A percentile compares a stretch with the other conserved stretches of the same genome.
These are phyloP conservation scores for Penicillium steckii DNA, from an alignment of 495 filamentous ascomycete species.

Conservation along the genomic window DNA sequence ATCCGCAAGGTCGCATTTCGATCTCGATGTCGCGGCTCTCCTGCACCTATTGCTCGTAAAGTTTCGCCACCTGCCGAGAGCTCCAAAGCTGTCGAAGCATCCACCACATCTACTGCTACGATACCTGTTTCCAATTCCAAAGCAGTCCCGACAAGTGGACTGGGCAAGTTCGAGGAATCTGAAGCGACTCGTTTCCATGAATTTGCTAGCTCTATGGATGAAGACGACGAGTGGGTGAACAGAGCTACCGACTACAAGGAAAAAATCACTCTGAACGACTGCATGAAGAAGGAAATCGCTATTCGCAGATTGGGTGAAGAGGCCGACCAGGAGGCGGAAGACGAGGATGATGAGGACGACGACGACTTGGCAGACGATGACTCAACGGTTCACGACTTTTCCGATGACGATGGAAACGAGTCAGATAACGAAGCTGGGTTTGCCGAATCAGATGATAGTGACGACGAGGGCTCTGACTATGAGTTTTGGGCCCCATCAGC, in stretches of 20 bases:
- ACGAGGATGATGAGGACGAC: slow-evolving; percentile 59
- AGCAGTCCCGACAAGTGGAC: slow-evolving; percentile 39
- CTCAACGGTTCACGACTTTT: slow-evolving; percentile 64
- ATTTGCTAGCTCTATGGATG: slow-evolving; percentile 77
- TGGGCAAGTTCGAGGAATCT: slow-evolving; percentile 59
- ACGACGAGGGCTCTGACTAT: slow-evolving; percentile 67
- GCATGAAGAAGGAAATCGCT: slow-evolving; percentile 82
- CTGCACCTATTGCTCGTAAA: slow-evolving; percentile 51
- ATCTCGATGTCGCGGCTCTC: slow-evolving; percentile 42
- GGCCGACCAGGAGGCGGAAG: slow-evolving; percentile 80
- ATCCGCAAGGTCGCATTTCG: slow-evolving; percentile 29
- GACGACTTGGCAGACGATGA: slow-evolving; percentile 58
- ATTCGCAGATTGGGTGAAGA: slow-evolving; percentile 88
- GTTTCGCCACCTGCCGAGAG: slow-evolving; percentile 27
- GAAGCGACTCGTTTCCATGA: slow-evolving; percentile 85
- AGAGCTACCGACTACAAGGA: slow-evolving; percentile 59
- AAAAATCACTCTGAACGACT: slow-evolving; percentile 84
- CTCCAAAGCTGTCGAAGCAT: slow-evolving; percentile 9
- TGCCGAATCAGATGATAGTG: slow-evolving; percentile 80
- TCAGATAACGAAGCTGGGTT: slow-evolving; percentile 97
- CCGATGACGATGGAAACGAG: slow-evolving; percentile 72
- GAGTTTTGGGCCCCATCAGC: slow-evolving; percentile 72
- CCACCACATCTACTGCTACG: slow-evolving; percentile 3
- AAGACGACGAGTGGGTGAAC: slow-evolving; percentile 84
- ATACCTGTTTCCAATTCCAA: slow-evolving; percentile 7